Evolutionary conservation across 371 early-diverging fungal species (phyloP).

Genomic region (Mucor saturninus): DNA sequence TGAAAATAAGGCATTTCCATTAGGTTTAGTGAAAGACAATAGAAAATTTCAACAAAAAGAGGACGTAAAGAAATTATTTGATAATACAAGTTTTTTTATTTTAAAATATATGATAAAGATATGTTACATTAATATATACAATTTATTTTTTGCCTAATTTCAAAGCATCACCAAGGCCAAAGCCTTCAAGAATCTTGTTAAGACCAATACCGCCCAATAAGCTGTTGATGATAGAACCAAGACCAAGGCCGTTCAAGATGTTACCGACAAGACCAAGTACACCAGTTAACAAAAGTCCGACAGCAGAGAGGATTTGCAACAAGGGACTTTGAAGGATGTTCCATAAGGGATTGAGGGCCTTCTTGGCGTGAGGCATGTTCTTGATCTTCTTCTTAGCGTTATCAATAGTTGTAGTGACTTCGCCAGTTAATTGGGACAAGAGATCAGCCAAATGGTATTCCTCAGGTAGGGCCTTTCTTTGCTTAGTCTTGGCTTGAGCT

Average conservation of each 20-base stretch:
- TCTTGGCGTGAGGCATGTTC: constrained; percentile 38
- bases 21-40: background rate
- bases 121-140: background rate
- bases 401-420: constrained; percentile 36
- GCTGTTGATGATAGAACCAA: constrained; percentile 32
- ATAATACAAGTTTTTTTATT: background rate
- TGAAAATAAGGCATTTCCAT: no score
- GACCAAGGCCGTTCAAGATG: constrained; percentile 35
- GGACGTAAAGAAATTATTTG: background rate
- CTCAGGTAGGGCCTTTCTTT: constrained; percentile 34
- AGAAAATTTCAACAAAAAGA: background rate
- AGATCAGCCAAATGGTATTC: constrained; percentile 36
- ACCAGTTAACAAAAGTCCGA: constrained; percentile 37
- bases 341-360: constrained; percentile 35
- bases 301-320: constrained; percentile 39
- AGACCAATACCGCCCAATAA: constrained; percentile 38
- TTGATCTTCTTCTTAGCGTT: constrained; percentile 40
- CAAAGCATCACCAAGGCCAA: constrained; percentile 30
- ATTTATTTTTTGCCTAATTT: constrained; percentile 21
- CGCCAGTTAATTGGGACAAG: constrained; percentile 34
- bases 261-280: constrained; percentile 38
- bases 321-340: constrained; percentile 36
- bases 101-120: no score
- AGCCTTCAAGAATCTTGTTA: constrained; percentile 37
- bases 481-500: constrained; percentile 29